Conservation (phyloP, 192 early-diverging fungal genomes). For the Jimgerdemannia flammicorona region DNA sequence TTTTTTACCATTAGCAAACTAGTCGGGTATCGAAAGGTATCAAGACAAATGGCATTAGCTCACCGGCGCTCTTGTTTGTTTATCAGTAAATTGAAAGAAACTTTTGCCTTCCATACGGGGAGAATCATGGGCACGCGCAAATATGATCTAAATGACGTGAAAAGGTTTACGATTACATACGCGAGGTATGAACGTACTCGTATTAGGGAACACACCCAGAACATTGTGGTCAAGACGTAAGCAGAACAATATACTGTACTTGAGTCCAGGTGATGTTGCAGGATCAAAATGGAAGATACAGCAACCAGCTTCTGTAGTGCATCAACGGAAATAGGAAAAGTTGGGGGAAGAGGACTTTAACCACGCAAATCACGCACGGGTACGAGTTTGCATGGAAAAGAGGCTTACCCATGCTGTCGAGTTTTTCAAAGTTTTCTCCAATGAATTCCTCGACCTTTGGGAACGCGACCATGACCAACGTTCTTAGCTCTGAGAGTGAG, state of each 20-base stretch:
- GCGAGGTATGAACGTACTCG: too few species aligned
- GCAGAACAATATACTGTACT: background rate
- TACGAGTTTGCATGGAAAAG: background rate
- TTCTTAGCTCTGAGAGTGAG: slow-evolving; percentile 39
- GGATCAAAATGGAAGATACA: slow-evolving; percentile 57
- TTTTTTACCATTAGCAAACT: background rate
- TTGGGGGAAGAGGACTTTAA: background rate
- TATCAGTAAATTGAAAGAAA: slow-evolving; percentile 69
- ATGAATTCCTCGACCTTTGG: slow-evolving; percentile 33
- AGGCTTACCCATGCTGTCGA: slow-evolving; percentile 13
- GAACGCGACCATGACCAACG: slow-evolving; percentile 47
- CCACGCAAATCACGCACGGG: background rate
- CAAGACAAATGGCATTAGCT: background rate
- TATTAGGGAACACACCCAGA: too few species aligned
- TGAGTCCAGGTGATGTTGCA: slow-evolving; percentile 7
- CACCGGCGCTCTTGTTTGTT: slow-evolving; percentile 69
- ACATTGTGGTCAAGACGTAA: too few species aligned
- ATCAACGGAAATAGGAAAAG: too few species aligned
- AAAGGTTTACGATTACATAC: background rate
- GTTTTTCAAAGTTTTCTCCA: background rate
- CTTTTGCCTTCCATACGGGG: slow-evolving; percentile 71
- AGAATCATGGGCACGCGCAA: slow-evolving; percentile 46
- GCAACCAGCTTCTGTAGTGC: slow-evolving; percentile 39
- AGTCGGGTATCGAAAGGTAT: background rate
- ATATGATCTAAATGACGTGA: background rate